Evolutionary conservation across 257 asterid species (phyloP), one percentile per base, ranked within the genome.

Genomic region (Fraxinus anomala): DNA sequence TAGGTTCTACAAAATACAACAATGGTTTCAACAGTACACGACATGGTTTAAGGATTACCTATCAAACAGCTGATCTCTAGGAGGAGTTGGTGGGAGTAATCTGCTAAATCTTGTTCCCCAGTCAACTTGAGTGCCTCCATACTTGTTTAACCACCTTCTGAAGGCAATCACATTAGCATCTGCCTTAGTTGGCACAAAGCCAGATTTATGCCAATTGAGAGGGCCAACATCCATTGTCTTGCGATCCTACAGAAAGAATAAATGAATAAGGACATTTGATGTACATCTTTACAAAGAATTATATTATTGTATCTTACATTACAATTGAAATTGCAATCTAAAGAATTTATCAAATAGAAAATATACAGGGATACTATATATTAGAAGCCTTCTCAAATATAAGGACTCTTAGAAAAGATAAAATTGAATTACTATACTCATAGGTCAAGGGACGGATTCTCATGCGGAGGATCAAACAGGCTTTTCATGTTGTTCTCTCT

Each of bases 111-210:
- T 91, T 31, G 74, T 80, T 70, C 85, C 77, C 97, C 97, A 93
- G 73, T 89, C 96, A 75, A 93, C 83, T 89, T 84, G 76, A 67
- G 92, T 67, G 40, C 92, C 95, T 7, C 91, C 86, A 23, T 89
- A 93, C 83, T 91, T 93, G 82, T 91, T 93, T 79, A 93, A 76
- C 97, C 97, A 93, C 79, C 90, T 88, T 81, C 97, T 85, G 80
- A 87, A 90, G 24, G 87, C 66, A 13, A 90, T 94, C 61, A 93
- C 88, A 28, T 79, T 80, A 19, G 85, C 92, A 70, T 93, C 97
- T 14, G 97, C 75, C 84, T 90, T 91, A 17, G 97, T 91, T 17
- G 98, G 98, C 47, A 91, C 94, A 65, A 73, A 91, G 84, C 94
- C 89, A 72, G 93, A 74, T 80, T 93, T 91, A 2, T 90, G 86